Evolutionary conservation across 2,329 filamentous ascomycete species (phyloP), one percentile per base, ranked within the genome.

Genomic region (Beauveria sp.): DNA sequence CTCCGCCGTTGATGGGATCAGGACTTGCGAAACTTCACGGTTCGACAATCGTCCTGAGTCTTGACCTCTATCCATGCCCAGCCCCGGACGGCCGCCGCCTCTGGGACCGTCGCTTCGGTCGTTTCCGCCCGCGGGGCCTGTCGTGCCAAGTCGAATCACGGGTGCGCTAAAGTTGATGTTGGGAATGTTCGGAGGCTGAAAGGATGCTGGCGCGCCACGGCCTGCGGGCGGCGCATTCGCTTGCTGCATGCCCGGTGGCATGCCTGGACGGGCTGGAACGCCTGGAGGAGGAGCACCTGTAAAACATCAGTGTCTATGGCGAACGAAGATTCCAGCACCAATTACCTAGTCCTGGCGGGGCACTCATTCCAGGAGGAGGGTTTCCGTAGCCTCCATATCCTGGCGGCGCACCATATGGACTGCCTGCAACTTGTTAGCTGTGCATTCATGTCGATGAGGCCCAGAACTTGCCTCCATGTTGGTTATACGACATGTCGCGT

Each of bases 131-230:
- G 72, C 67, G n/a, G 83, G 75, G 3, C 86, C 84, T 4, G 87
- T 84, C 14, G 92, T 93, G 47, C 93, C 95, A 51, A 99, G 83
- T 60, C 95, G 90, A 71, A 99, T 98, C 63, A 98, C 92, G 61
- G 93, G 93, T 42, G 95, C 95, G 70, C 90, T 96, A 79, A 98
- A 96, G 79, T 99, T 97, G 80, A 99, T 96, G 73, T 96, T 96
- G 57, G 93, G 92, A 83, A 97, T 90, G 72, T 95, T 96, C 54
- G 91, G 86, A 78, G 96, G 90, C 76, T 96, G 97, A 74, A 86
- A 91, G 63, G 87, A 79, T 64, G 91, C 91, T 66, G 96, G 86
- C 70, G 86, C 87, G 74, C 84, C 90, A 79, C 90, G 87, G 78
- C 87, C 90, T 78, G 89, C 84, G 79, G 90, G 89, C 69, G 87